phyloP scores from a whole-genome alignment of 805 yeast species.

The Starmerella etchellsii region DNA sequence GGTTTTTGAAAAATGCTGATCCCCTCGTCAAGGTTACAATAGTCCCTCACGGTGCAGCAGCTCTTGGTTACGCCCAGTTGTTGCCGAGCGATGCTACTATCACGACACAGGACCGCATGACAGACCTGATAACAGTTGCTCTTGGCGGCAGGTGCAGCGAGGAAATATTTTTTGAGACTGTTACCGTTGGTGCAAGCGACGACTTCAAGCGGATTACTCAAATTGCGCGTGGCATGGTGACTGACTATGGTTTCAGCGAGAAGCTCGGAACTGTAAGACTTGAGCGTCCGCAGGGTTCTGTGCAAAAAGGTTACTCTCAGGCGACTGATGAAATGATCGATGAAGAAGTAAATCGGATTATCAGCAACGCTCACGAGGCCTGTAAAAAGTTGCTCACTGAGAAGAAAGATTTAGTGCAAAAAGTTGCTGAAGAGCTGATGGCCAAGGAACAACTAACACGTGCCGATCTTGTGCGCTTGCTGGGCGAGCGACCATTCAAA shows the following conservation, averaged over 20 bases:
- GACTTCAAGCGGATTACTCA: slow-evolving; percentile 85
- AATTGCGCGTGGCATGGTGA: slow-evolving; percentile 83
- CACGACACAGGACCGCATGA: slow-evolving; percentile 59
- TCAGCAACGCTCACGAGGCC: slow-evolving; percentile 48
- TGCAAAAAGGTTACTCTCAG: slow-evolving; percentile 57
- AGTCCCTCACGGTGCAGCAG: slow-evolving; percentile 89
- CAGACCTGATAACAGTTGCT: slow-evolving; percentile 85
- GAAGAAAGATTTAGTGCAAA: slow-evolving; percentile 47
- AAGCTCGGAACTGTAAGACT: slow-evolving; percentile 56
- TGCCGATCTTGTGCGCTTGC: slow-evolving; percentile 61
- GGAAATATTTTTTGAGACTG: slow-evolving; percentile 74
- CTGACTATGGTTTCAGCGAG: slow-evolving; percentile 77
- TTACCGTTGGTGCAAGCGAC: slow-evolving; percentile 85
- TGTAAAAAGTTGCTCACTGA: slow-evolving; percentile 47
- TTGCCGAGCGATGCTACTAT: slow-evolving; percentile 81
- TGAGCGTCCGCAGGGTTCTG: slow-evolving; percentile 37
- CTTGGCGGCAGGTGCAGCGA: slow-evolving; percentile 88
- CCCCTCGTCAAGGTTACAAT: slow-evolving; percentile 88
- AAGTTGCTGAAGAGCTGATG: slow-evolving; percentile 62
- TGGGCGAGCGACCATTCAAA: slow-evolving; percentile 68
- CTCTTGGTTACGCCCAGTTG: slow-evolving; percentile 91
- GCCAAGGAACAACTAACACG: slow-evolving; percentile 68
- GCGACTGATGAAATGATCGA: slow-evolving; percentile 57
- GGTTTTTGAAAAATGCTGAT: slow-evolving; percentile 80
- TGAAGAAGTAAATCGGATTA: slow-evolving; percentile 52